A percentile compares a stretch with the other conserved stretches of the same genome.
Conservation (phyloP, 2,329 filamentous ascomycete genomes). For the Hypoxylon rubiginosum region DNA sequence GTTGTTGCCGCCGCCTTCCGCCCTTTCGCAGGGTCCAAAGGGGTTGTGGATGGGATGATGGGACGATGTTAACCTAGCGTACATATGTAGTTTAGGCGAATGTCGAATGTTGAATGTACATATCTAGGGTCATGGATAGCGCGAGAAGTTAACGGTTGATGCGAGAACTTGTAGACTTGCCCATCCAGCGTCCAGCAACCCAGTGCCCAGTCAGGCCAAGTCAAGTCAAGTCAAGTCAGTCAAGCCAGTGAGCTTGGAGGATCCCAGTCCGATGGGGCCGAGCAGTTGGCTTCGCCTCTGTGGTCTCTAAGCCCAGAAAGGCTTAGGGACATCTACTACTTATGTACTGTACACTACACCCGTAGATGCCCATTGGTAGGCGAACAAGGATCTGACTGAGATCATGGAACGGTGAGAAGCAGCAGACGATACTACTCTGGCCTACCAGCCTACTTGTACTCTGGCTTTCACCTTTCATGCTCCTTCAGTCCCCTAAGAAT, state of each 20-base stretch:
- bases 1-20: constrained; percentile 17
- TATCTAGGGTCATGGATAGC: constrained; percentile 28
- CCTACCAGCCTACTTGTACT: neutral
- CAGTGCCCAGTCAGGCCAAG: neutral
- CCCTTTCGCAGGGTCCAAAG: constrained; percentile 14
- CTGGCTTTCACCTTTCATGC: neutral
- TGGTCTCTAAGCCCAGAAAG: constrained; percentile 42
- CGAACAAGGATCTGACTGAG: constrained; percentile 33
- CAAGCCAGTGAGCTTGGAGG: constrained; percentile 38
- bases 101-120: neutral
- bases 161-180: constrained; percentile 23
- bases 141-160: constrained; percentile 22
- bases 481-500: constrained; percentile 23
- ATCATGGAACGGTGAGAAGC: constrained; percentile 41
- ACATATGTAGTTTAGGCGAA: constrained; percentile 4
- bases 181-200: neutral
- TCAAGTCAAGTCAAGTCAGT: neutral
- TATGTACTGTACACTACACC: constrained; percentile 15
- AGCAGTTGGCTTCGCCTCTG: constrained; percentile 48
- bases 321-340: constrained; percentile 37
- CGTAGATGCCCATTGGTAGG: constrained; percentile 34
- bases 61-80: constrained; percentile 35
- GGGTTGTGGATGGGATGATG: constrained; percentile 35
- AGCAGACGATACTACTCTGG: constrained; percentile 32
- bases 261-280: constrained; percentile 48